A percentile compares a stretch with the other conserved stretches of the same genome.
Evolutionary conservation across 768 basidiomycete species (phyloP).

Genomic region (Exidia glandulosa): DNA sequence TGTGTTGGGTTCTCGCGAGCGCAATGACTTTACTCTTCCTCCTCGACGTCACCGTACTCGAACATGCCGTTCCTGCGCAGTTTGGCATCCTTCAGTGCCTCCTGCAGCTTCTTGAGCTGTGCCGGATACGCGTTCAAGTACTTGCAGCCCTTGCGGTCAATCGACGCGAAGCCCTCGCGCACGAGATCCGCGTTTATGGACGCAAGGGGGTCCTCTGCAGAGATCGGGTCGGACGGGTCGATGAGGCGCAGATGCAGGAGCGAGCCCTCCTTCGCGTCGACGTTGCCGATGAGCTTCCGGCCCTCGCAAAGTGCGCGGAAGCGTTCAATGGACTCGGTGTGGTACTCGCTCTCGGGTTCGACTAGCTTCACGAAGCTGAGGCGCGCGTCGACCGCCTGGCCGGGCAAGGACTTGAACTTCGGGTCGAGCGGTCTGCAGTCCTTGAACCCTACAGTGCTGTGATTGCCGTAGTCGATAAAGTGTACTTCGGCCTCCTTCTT

Average conservation of each 20-base stretch:
- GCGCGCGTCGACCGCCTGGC: constrained; percentile 91
- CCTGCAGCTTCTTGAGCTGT: constrained; percentile 53
- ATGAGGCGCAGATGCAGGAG: constrained; percentile 84
- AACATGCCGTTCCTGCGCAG: constrained; percentile 72
- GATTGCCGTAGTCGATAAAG: constrained; percentile 94
- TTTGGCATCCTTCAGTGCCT: constrained; percentile 54
- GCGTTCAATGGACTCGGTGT: constrained; percentile 70
- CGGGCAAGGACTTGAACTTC: constrained; percentile 80
- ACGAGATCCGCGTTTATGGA: constrained; percentile 86
- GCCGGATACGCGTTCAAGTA: constrained; percentile 64
- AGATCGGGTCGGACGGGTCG: constrained; percentile 67
- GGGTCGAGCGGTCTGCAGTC: constrained; percentile 81
- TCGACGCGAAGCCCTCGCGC: constrained; percentile 71
- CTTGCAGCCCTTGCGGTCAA: constrained; percentile 68
- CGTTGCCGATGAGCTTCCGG: constrained; percentile 93
- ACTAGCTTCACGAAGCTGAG: constrained; percentile 85
- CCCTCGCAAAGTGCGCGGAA: constrained; percentile 83
- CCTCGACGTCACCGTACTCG: constrained; percentile 85
- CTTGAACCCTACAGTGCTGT: constrained; percentile 75
- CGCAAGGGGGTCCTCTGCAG: constrained; percentile 54
- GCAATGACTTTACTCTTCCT: constrained; percentile 58
- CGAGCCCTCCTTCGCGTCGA: constrained; percentile 74
- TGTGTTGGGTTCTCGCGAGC: too few relatives aligned
- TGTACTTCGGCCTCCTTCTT: constrained; percentile 93
- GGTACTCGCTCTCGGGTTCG: constrained; percentile 76